A percentile compares a stretch with the other conserved stretches of the same genome.
Conservation (phyloP, 805 yeast genomes). For the Ogataea nonfermentans region DNA sequence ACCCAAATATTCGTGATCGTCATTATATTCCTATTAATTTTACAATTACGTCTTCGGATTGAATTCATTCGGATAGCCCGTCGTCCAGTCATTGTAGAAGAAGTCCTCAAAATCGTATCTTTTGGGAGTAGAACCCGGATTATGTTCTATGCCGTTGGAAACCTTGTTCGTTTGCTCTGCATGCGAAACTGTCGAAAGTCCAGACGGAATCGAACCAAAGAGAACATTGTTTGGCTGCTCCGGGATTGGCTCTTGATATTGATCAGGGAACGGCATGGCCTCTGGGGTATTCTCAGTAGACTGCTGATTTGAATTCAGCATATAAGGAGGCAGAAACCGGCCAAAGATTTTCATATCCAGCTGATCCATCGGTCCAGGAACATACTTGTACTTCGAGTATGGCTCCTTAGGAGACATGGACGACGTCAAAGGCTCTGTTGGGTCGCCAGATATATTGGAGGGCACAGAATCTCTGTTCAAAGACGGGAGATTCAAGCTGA, state of each 20-base stretch:
- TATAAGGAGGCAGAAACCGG: slow-evolving; percentile 77
- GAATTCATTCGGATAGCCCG: slow-evolving; percentile 22
- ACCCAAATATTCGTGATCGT: no score
- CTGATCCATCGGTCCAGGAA: slow-evolving; percentile 83
- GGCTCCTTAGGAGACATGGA: slow-evolving; percentile 8
- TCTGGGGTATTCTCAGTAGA: slow-evolving; percentile 16
- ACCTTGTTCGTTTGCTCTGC: slow-evolving; percentile 30
- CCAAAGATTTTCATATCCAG: slow-evolving; percentile 86
- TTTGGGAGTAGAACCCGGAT: slow-evolving; percentile 13
- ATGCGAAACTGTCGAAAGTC: slow-evolving; percentile 32
- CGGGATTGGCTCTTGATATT: slow-evolving; percentile 3
- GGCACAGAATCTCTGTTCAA: neutral
- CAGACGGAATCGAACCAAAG: slow-evolving; percentile 32
- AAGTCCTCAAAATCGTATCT: slow-evolving; percentile 30
- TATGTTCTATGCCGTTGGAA: slow-evolving; percentile 29
- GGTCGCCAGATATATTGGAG: neutral
- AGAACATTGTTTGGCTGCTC: slow-evolving; percentile 9
- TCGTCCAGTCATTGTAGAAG: slow-evolving; percentile 29
- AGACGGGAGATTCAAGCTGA: slow-evolving; percentile 26
- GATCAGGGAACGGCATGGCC: slow-evolving; percentile 5
- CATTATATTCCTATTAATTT: neutral
- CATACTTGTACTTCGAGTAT: slow-evolving; percentile 39
- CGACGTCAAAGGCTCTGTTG: neutral
- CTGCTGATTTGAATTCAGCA: slow-evolving; percentile 44
- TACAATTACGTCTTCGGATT: slow-evolving; percentile 6